Conservation (phyloP, 2,329 filamentous ascomycete genomes). For the Cercospora sesami region DNA sequence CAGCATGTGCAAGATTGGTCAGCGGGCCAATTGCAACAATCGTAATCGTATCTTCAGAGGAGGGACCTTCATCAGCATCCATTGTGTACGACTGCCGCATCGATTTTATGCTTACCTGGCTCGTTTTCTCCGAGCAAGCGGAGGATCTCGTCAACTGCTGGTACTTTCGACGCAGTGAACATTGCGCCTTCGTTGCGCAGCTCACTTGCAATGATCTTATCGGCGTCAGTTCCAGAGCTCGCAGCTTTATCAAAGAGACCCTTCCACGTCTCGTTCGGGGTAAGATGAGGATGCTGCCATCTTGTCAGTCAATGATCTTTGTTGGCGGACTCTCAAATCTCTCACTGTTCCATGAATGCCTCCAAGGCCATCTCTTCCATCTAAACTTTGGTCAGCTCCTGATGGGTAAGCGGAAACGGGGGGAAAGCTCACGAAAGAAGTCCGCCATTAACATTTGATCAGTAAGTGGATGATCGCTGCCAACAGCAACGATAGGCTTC, state of each 20-base stretch:
- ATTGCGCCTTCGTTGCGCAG: constrained; percentile 46
- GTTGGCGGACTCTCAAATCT: background rate
- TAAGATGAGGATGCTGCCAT: constrained; percentile 49
- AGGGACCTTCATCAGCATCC: background rate
- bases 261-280: constrained; percentile 51
- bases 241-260: constrained; percentile 44
- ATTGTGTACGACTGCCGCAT: background rate
- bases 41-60: constrained; percentile 67
- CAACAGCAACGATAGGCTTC: constrained; percentile 76
- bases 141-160: constrained; percentile 85
- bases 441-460: constrained; percentile 69
- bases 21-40: constrained; percentile 87
- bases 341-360: constrained; percentile 50
- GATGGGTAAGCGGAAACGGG: background rate
- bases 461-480: constrained; percentile 80
- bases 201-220: constrained; percentile 41
- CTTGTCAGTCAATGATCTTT: constrained; percentile 9
- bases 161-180: constrained; percentile 73
- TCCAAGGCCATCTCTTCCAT: constrained; percentile 52
- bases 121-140: constrained; percentile 79
- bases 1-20: constrained; percentile 89
- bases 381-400: constrained; percentile 34
- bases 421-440: constrained; percentile 72
- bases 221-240: constrained; percentile 32
- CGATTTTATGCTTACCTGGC: constrained; percentile 35